These are phyloP conservation scores for Torrubiella hemipterigena DNA, from an alignment of 2,329 filamentous ascomycete genomes.

Conservation along the genomic window DNA sequence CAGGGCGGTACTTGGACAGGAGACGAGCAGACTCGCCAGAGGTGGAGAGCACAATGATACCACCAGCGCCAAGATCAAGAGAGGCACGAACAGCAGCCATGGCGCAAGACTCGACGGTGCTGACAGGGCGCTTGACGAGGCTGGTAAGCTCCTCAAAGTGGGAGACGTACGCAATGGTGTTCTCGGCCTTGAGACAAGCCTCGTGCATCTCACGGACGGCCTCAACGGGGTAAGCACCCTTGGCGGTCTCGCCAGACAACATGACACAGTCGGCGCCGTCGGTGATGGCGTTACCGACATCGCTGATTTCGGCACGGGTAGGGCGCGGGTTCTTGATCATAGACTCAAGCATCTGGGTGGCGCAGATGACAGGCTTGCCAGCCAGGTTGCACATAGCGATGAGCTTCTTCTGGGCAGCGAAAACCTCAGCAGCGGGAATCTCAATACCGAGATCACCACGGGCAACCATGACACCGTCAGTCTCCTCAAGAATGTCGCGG, in stretches of 20 bases:
- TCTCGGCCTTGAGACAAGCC: slow-evolving; percentile 91
- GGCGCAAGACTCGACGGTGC: slow-evolving; percentile 84
- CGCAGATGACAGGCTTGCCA: slow-evolving; percentile 97
- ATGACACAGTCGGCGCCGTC: slow-evolving; percentile 99
- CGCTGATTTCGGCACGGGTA: slow-evolving; percentile 94
- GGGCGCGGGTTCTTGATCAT: slow-evolving; percentile 99
- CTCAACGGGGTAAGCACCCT: slow-evolving; percentile 87
- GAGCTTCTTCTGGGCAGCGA: slow-evolving; percentile 99
- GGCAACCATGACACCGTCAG: slow-evolving; percentile 98
- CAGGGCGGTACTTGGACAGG: slow-evolving; percentile 94
- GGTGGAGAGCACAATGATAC: slow-evolving; percentile 91
- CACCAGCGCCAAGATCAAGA: slow-evolving; percentile 90
- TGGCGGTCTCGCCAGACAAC: slow-evolving; percentile 98
- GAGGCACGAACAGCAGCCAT: slow-evolving; percentile 95
- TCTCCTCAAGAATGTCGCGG: slow-evolving; percentile 87
- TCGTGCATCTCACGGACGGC: slow-evolving; percentile 97
- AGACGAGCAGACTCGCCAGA: slow-evolving; percentile 91
- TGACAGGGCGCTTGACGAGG: slow-evolving; percentile 70
- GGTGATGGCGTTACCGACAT: slow-evolving; percentile 95
- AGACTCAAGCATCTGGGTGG: slow-evolving; percentile 98
- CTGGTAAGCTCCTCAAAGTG: slow-evolving; percentile 92
- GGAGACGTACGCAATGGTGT: slow-evolving; percentile 92
- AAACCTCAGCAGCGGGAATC: slow-evolving; percentile 96
- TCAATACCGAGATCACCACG: slow-evolving; percentile 95
- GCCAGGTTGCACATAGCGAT: slow-evolving; percentile 99